Evolutionary conservation across 2,329 filamentous ascomycete species (phyloP).

Genomic region (Phialophora verrucosa): DNA sequence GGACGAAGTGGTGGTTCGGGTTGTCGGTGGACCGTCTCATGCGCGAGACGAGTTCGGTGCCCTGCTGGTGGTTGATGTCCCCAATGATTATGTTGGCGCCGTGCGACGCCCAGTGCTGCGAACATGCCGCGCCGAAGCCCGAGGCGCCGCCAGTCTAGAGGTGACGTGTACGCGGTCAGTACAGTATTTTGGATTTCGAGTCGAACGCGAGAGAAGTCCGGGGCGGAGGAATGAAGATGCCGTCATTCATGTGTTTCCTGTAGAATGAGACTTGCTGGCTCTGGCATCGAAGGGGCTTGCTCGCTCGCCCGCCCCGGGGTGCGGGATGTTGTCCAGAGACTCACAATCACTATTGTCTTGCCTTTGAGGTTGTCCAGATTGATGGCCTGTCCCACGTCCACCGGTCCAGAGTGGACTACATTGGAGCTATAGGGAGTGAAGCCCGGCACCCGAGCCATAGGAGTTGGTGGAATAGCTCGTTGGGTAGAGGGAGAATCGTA

Average conservation of each 20-base stretch:
- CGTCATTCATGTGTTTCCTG: background rate
- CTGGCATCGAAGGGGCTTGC: background rate
- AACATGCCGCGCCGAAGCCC: conserved; percentile 64
- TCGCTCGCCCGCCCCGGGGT: too few relatives aligned
- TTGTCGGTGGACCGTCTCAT: conserved; percentile 66
- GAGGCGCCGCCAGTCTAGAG: conserved; percentile 64
- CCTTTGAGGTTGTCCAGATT: conserved; percentile 23
- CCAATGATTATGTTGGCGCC: conserved; percentile 68
- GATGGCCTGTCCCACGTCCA: conserved; percentile 29
- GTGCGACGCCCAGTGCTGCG: conserved; percentile 59
- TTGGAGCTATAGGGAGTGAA: conserved; percentile 20
- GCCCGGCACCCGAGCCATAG: background rate
- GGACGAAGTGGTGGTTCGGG: conserved; percentile 60
- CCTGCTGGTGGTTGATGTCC: conserved; percentile 63
- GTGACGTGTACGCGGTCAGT: background rate
- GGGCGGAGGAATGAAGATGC: background rate
- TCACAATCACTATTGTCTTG: conserved; percentile 63
- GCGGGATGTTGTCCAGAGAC: background rate
- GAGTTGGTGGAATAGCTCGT: background rate
- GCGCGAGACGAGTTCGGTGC: conserved; percentile 61
- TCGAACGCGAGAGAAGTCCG: background rate
- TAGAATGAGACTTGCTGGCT: background rate
- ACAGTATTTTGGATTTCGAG: background rate
- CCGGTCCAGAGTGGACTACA: conserved; percentile 26
- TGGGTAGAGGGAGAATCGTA: background rate